Conservation (phyloP, 2,329 filamentous ascomycete genomes). For the Lasiodiplodia sp. region DNA sequence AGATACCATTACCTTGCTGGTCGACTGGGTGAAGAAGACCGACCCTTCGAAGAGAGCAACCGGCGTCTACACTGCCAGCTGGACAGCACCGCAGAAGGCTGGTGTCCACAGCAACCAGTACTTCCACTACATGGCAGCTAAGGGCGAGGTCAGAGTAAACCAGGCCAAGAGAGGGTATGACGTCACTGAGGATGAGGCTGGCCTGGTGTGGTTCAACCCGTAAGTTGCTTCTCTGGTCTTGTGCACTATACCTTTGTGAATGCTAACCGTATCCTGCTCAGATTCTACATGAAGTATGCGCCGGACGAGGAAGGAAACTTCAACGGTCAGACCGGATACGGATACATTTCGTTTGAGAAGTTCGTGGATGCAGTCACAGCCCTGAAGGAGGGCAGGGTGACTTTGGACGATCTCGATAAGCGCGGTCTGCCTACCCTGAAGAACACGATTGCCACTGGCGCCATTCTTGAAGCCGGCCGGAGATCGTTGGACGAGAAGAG, state of each 20-base stretch:
- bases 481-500: slow-evolving; percentile 83
- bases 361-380: slow-evolving; percentile 87
- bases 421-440: slow-evolving; percentile 83
- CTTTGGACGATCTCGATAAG: slow-evolving; percentile 77
- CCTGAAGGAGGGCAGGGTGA: slow-evolving; percentile 76
- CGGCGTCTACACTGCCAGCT: slow-evolving; percentile 90
- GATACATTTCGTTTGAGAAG: slow-evolving; percentile 94
- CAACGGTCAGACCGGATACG: slow-evolving; percentile 87
- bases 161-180: slow-evolving; percentile 96
- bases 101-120: slow-evolving; percentile 98
- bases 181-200: slow-evolving; percentile 79
- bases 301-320: slow-evolving; percentile 97
- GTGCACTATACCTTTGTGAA: neutral
- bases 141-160: slow-evolving; percentile 87
- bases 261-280: slow-evolving; percentile 34
- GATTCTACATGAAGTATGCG: slow-evolving; percentile 92
- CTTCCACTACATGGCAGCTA: slow-evolving; percentile 89
- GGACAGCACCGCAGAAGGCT: slow-evolving; percentile 91
- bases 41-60: slow-evolving; percentile 77
- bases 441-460: slow-evolving; percentile 91
- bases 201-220: slow-evolving; percentile 87
- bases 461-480: slow-evolving; percentile 87
- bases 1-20: slow-evolving; percentile 90
- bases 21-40: slow-evolving; percentile 81
- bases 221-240: slow-evolving; percentile 46